Conservation (phyloP, 2,329 filamentous ascomycete species). For the Plenodomus lindquistii region DNA sequence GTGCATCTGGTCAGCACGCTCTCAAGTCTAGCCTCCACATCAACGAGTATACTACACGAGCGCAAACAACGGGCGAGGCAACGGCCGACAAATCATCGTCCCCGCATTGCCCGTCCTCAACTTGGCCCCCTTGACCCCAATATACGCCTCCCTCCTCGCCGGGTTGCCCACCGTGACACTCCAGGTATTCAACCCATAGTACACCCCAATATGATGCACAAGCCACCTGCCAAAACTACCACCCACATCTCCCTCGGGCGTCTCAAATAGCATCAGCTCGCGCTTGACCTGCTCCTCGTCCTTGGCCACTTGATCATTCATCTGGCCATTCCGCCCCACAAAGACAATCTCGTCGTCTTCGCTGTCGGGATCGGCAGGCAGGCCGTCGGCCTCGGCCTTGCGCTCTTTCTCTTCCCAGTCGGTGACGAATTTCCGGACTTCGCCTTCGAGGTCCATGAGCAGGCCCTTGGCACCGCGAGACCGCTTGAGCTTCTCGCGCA, state of each 20-base stretch:
- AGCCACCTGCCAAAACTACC: slow-evolving; percentile 90
- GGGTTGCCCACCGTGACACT: slow-evolving; percentile 74
- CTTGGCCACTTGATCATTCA: slow-evolving; percentile 61
- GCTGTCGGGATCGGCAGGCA: slow-evolving; percentile 55
- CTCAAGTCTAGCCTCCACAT: too few relatives aligned
- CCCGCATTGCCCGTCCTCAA: slow-evolving; percentile 20
- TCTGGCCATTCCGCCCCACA: slow-evolving; percentile 69
- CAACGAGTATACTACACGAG: too few relatives aligned
- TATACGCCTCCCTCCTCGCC: slow-evolving; percentile 77
- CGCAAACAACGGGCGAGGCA: slow-evolving; percentile 42
- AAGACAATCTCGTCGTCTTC: slow-evolving; percentile 92
- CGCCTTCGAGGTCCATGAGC: slow-evolving; percentile 82
- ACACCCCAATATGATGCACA: slow-evolving; percentile 87
- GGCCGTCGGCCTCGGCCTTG: slow-evolving; percentile 51
- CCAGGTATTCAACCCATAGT: slow-evolving; percentile 86
- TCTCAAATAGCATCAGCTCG: slow-evolving; percentile 80
- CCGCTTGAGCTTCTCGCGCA: slow-evolving; percentile 80
- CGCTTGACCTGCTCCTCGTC: slow-evolving; percentile 58
- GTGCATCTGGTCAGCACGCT: too few relatives aligned
- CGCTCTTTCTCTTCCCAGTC: slow-evolving; percentile 62
- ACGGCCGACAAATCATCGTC: slow-evolving; percentile 19
- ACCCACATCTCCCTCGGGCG: slow-evolving; percentile 71
- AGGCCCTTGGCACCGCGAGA: slow-evolving; percentile 76
- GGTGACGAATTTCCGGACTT: slow-evolving; percentile 74
- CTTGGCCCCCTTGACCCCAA: slow-evolving; percentile 66